Evolutionary conservation across 2,329 filamentous ascomycete species (phyloP).

Genomic region (Coleophoma cylindrospora): DNA sequence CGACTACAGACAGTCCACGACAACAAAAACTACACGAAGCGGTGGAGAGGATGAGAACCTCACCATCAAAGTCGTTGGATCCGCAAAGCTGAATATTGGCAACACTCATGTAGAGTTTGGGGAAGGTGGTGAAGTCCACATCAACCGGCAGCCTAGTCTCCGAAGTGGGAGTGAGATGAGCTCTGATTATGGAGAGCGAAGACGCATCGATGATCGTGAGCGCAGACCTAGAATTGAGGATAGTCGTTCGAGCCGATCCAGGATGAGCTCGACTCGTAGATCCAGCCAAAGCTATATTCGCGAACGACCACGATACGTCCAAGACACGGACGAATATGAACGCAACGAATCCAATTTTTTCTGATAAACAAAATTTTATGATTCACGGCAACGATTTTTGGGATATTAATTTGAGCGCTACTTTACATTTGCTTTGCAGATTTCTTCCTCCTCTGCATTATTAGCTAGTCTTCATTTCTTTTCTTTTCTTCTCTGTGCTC

Average conservation of each 20-base stretch:
- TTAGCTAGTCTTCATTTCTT: background rate
- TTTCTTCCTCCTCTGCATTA: slow-evolving; percentile 7
- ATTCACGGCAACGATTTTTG: no score
- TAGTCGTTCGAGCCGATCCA: slow-evolving; percentile 11
- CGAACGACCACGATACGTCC: slow-evolving; percentile 9
- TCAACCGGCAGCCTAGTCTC: slow-evolving; percentile 34
- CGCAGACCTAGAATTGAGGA: slow-evolving; percentile 12
- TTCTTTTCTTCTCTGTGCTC: background rate
- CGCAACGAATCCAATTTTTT: no score
- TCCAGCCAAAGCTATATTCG: slow-evolving; percentile 14
- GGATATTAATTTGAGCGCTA: slow-evolving; percentile 1
- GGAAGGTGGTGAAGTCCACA: slow-evolving; percentile 52
- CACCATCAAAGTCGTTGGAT: slow-evolving; percentile 55
- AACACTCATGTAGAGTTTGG: slow-evolving; percentile 53
- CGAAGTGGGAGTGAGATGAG: slow-evolving; percentile 45
- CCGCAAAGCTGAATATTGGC: slow-evolving; percentile 49
- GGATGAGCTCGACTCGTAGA: slow-evolving; percentile 12
- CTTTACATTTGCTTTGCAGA: slow-evolving; percentile 8
- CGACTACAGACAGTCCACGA: slow-evolving; percentile 56
- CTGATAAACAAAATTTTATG: no score
- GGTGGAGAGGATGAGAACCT: slow-evolving; percentile 50
- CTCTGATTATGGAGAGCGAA: slow-evolving; percentile 28
- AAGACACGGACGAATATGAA: no score
- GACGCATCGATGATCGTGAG: slow-evolving; percentile 18
- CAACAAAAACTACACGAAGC: slow-evolving; percentile 49